A percentile compares a stretch with the other conserved stretches of the same genome.
Conservation (phyloP, 352 stramenopile species). For the Thalassiosira exigua region DNA sequence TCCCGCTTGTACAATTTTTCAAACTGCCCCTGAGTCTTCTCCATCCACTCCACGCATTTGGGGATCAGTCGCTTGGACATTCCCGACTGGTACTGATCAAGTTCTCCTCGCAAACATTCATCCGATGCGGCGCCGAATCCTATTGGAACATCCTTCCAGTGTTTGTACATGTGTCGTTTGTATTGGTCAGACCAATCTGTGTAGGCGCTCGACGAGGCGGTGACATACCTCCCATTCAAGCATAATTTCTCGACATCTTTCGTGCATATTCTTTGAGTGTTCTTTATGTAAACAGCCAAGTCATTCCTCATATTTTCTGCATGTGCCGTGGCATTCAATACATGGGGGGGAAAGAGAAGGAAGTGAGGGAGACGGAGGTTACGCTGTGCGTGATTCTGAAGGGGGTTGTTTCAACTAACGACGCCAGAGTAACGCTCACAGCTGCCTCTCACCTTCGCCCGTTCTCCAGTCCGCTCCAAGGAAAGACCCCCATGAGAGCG, state of each 20-base stretch:
- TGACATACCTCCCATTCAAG: conserved; percentile 15
- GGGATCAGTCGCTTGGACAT: conserved; percentile 24
- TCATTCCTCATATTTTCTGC: conserved; percentile 31
- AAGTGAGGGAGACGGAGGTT: background rate
- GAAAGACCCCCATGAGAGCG: conserved; percentile 29
- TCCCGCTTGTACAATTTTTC: conserved; percentile 21
- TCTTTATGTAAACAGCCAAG: conserved; percentile 24
- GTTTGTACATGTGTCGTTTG: conserved; percentile 35
- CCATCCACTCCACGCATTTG: conserved; percentile 43
- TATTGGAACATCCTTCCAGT: conserved; percentile 24
- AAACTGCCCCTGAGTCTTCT: conserved; percentile 34
- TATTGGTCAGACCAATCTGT: conserved; percentile 28
- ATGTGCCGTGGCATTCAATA: background rate
- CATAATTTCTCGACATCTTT: conserved; percentile 4
- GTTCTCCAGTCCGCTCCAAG: conserved; percentile 32
- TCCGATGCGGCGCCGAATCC: conserved; percentile 29
- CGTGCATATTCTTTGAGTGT: conserved; percentile 17
- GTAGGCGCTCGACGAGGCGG: conserved; percentile 5
- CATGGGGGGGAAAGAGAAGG: background rate
- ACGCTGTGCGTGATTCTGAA: too few species aligned
- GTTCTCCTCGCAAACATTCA: conserved; percentile 32
- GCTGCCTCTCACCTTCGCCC: conserved; percentile 43
- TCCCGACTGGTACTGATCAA: conserved; percentile 20
- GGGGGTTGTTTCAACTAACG: too few species aligned
- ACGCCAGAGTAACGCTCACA: background rate